Conservation (phyloP, 2,329 filamentous ascomycete species). For the Apiospora sp. region DNA sequence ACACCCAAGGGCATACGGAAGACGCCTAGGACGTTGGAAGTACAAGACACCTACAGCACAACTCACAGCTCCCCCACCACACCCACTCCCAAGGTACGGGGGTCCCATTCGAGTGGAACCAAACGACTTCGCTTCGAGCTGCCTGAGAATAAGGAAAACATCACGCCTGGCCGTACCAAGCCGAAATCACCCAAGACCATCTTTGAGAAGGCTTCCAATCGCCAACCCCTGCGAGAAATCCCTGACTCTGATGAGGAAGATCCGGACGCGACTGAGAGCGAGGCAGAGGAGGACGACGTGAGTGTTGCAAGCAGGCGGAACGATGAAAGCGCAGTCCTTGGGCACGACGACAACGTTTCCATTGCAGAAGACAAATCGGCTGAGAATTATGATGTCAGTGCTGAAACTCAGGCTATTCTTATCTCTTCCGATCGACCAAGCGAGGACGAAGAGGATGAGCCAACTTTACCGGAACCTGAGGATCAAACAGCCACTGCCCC, state of each 20-base stretch:
- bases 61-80: conserved; percentile 37
- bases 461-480: not conserved
- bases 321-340: conserved; percentile 15
- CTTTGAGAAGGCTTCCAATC: conserved; percentile 30
- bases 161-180: conserved; percentile 42
- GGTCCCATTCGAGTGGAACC: conserved; percentile 32
- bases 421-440: conserved; percentile 27
- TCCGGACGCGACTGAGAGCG: conserved; percentile 29
- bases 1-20: conserved; percentile 35
- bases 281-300: conserved; percentile 30
- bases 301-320: conserved; percentile 31
- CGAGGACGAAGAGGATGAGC: not conserved
- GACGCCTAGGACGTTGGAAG: conserved; percentile 35
- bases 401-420: conserved; percentile 36
- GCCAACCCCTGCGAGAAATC: conserved; percentile 39
- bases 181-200: conserved; percentile 41
- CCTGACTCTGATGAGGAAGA: conserved; percentile 37
- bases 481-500: not conserved
- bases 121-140: conserved; percentile 40
- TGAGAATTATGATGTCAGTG: conserved; percentile 32
- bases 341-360: conserved; percentile 23
- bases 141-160: conserved; percentile 44
- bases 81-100: conserved; percentile 33
- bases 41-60: conserved; percentile 43
- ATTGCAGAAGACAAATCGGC: conserved; percentile 29